Evolutionary conservation across 345 rosid genomes (phyloP), one percentile per base, ranked within the genome.

Genomic region (Euphorbia peplus): DNA sequence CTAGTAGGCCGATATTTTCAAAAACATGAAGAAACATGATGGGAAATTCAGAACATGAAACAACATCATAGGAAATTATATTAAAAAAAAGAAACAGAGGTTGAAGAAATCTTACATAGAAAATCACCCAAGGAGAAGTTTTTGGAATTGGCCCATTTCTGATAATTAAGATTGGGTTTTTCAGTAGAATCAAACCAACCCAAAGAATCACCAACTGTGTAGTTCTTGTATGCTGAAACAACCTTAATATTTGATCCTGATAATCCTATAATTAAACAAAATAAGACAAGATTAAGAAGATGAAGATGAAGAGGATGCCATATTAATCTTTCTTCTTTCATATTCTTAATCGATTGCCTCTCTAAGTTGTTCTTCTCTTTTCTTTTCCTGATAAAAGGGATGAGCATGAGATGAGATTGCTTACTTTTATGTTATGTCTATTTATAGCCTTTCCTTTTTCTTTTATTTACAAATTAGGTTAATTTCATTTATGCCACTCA

Each of bases 91-190:
- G 9, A 39, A 39, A 39, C 1, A 8, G 11, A n/a, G n/a, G n/a
- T n/a, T n/a, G 6, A 39, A 39, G 42, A 62, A 3, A 44, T 12
- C 76, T 63, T 90, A 91, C 99, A 72, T 74, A 95, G 95, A 76
- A 95, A 90, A 85, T 95, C 98, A 66, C 99, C 99, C 73, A 95
- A 66, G 75, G 84, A 80, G 85, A 95, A 95, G 70, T 74, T 73
- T 69, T 90, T 88, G 74, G 70, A 53, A 72, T 73, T 83, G 5
- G 93, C 90, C 99, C 99, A 95, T 82, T 90, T 88, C 79, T 86
- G 95, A 79, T 88, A 91, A 73, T 91, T 71, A 0, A 80, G 85
- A 24, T 30, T 74, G 8, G 93, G 81, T 75, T 83, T 90, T 70
- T 83, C 81, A 47, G 71, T 78, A 26, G 3, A 60, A 55, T 83